These are phyloP conservation scores for Sporothrix luriei DNA, from an alignment of 2,329 filamentous ascomycete genomes.

Conservation along the genomic window DNA sequence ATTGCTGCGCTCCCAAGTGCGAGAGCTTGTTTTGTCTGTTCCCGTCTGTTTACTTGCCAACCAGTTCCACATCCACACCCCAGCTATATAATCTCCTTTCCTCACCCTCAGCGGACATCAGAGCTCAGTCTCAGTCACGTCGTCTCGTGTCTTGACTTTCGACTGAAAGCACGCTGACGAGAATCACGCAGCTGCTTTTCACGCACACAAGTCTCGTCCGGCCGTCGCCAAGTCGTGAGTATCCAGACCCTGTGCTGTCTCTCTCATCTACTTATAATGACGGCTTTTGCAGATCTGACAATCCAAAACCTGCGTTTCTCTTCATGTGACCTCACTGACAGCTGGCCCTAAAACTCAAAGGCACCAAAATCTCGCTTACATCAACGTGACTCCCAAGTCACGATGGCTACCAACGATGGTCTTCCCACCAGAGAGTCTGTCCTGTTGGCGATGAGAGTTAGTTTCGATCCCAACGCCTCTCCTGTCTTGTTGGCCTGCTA, in stretches of 20 bases:
- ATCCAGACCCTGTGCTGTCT: not conserved
- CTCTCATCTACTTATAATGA: not conserved
- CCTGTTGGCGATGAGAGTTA: conserved; percentile 25
- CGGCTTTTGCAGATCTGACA: no score
- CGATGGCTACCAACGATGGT: not conserved
- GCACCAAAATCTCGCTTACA: not conserved
- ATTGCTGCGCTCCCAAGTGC: not conserved
- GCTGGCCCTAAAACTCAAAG: not conserved
- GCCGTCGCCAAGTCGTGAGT: conserved; percentile 1
- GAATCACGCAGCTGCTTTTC: conserved; percentile 17
- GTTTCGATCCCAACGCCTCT: not conserved
- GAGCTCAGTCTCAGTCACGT: not conserved
- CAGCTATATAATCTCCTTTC: conserved; percentile 1
- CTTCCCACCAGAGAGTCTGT: conserved; percentile 6
- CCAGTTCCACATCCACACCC: not conserved
- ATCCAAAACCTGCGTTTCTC: not conserved
- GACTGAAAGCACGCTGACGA: conserved; percentile 12
- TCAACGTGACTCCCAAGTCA: not conserved
- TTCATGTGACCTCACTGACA: not conserved
- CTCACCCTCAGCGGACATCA: not conserved
- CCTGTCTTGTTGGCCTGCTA: not conserved
- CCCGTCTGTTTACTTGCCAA: not conserved
- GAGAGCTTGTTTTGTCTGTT: not conserved
- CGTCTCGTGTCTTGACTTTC: not conserved
- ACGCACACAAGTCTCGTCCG: not conserved